These are phyloP conservation scores for Trichoderma sp. DNA, from an alignment of 2,329 filamentous ascomycete species.

Conservation along the genomic window DNA sequence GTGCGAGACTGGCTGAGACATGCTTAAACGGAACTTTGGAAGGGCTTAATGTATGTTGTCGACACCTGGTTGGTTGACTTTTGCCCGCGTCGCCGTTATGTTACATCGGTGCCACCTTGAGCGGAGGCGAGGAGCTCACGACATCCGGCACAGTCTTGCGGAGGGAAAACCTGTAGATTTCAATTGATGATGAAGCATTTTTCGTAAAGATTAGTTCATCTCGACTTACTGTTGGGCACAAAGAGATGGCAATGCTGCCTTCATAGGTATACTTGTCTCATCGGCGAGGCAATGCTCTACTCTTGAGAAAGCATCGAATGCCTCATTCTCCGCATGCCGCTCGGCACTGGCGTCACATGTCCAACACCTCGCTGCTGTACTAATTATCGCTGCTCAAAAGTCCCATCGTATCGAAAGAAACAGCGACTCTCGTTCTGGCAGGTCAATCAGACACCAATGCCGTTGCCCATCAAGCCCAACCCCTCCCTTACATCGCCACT, in stretches of 20 bases:
- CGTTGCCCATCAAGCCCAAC: neutral
- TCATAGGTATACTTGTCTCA: too few relatives aligned
- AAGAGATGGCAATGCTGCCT: too few relatives aligned
- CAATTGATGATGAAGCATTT: neutral
- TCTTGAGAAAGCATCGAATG: too few relatives aligned
- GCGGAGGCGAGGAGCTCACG: constrained; percentile 2
- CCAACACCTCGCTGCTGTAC: neutral
- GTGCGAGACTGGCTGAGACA: constrained; percentile 11
- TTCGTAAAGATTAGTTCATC: too few relatives aligned
- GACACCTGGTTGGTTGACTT: constrained; percentile 5
- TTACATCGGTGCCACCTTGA: constrained; percentile 15
- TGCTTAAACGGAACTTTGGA: constrained; percentile 25
- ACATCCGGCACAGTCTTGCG: neutral
- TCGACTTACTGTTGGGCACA: too few relatives aligned
- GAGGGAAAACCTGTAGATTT: neutral
- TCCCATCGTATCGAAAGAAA: constrained; percentile 6
- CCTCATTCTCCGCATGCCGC: neutral
- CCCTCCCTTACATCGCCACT: neutral
- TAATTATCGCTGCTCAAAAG: constrained; percentile 10
- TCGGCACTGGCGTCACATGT: neutral
- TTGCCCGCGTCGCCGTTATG: neutral
- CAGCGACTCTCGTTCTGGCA: constrained; percentile 20
- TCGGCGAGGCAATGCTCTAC: too few relatives aligned
- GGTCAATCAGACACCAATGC: constrained; percentile 13
- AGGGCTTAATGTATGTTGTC: constrained; percentile 10